Percentiles rank a stretch among this genome's conserved stretches.
These are phyloP conservation scores for Termitomyces sp. DNA, from an alignment of 768 basidiomycete species.

Conservation along the genomic window DNA sequence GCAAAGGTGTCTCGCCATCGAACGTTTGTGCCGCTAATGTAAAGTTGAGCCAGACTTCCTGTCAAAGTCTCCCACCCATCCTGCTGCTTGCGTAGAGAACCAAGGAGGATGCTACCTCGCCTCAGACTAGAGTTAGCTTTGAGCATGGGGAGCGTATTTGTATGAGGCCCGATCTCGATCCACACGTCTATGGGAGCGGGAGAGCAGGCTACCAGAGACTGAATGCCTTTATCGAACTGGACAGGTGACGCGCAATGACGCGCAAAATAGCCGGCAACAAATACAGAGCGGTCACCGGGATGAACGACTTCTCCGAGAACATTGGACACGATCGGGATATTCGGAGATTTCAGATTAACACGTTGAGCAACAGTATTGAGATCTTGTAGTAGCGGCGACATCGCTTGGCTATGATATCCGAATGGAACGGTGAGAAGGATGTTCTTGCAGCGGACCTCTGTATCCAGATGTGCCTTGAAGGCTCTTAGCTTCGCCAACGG, in stretches of 20 bases:
- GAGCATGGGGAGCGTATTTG: constrained; percentile 52
- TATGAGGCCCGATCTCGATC: constrained; percentile 67
- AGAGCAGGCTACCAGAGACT: constrained; percentile 26
- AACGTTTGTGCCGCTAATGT: constrained; percentile 32
- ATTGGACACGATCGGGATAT: constrained; percentile 58
- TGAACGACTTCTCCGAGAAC: constrained; percentile 47
- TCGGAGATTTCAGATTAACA: constrained; percentile 38
- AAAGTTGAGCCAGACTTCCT: constrained; percentile 42
- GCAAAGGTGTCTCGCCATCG: constrained; percentile 52
- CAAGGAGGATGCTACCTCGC: constrained; percentile 31
- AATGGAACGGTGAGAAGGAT: constrained; percentile 47
- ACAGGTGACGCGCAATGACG: constrained; percentile 57
- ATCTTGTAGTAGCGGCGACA: constrained; percentile 50
- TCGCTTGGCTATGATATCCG: constrained; percentile 63
- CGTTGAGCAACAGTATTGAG: constrained; percentile 33
- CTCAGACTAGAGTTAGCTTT: constrained; percentile 30
- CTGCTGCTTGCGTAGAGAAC: constrained; percentile 42
- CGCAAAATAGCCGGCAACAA: constrained; percentile 47
- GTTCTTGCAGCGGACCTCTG: constrained; percentile 28
- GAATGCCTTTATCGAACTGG: constrained; percentile 45
- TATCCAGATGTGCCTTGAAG: constrained; percentile 37
- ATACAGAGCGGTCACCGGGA: constrained; percentile 44
- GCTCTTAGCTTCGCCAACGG: constrained; percentile 33
- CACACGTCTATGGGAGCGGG: constrained; percentile 34
- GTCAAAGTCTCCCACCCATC: constrained; percentile 41